Evolutionary conservation across 2,329 filamentous ascomycete genomes (phyloP).

Genomic region (Ceratocystis harringtonii): DNA sequence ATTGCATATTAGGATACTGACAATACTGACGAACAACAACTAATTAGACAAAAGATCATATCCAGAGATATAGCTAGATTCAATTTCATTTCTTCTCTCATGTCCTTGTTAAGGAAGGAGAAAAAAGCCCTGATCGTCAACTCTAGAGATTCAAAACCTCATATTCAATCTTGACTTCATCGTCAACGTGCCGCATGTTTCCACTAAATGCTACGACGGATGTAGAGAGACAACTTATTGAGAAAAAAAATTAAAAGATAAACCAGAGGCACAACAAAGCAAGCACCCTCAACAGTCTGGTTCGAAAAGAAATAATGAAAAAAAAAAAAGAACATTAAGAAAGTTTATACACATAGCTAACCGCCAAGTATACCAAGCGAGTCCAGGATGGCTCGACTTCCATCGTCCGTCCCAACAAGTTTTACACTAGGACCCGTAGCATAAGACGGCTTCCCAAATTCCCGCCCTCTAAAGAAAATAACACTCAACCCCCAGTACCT

Average conservation of each 20-base stretch:
- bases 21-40: background rate
- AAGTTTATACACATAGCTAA: slow-evolving; percentile 17
- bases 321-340: slow-evolving; percentile 4
- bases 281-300: background rate
- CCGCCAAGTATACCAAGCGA: background rate
- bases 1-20: background rate
- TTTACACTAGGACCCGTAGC: background rate
- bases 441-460: background rate
- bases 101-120: too few relatives aligned
- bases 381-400: background rate
- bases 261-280: background rate
- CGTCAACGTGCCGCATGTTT: background rate
- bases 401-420: background rate
- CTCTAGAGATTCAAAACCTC: too few relatives aligned
- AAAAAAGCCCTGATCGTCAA: too few relatives aligned
- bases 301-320: slow-evolving; percentile 3
- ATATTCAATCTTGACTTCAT: background rate
- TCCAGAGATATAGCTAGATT: too few relatives aligned
- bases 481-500: background rate
- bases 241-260: background rate
- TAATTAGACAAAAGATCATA: too few relatives aligned
- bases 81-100: too few relatives aligned
- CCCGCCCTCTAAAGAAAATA: background rate
- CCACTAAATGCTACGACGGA: background rate
- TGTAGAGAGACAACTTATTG: background rate